Conservation (phyloP, 2,329 filamentous ascomycete species). For the Pseudogymnoascus sp. region DNA sequence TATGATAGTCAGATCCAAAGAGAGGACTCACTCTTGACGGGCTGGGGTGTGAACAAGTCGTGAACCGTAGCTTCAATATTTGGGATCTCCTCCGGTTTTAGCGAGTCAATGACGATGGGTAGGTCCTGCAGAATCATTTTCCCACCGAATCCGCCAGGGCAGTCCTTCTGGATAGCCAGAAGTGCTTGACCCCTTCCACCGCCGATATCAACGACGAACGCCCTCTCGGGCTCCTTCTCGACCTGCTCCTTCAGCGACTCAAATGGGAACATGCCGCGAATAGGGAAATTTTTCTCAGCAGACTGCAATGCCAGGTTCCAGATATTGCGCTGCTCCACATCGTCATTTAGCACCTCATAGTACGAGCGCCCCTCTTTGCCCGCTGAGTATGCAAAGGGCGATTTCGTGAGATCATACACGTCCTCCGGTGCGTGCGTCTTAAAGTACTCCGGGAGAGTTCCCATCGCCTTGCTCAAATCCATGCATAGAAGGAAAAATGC, state of each 20-base stretch:
- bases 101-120: conserved; percentile 21
- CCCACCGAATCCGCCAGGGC: conserved; percentile 14
- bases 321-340: conserved; percentile 14
- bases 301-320: conserved; percentile 20
- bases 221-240: conserved; percentile 3
- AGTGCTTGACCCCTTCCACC: conserved; percentile 18
- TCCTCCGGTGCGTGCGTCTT: conserved; percentile 18
- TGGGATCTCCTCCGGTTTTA: conserved; percentile 20
- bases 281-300: conserved; percentile 16
- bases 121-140: conserved; percentile 27
- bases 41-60: conserved; percentile 26
- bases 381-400: conserved; percentile 17
- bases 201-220: conserved; percentile 20
- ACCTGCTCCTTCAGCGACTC: conserved; percentile 15
- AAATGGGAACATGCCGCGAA: conserved; percentile 21
- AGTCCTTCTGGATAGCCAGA: conserved; percentile 15
- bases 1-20: background rate
- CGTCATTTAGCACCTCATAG: conserved; percentile 18
- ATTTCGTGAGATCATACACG: conserved; percentile 18
- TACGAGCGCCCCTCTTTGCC: conserved; percentile 20
- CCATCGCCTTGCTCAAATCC: conserved; percentile 14
- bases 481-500: conserved; percentile 28
- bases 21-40: conserved; percentile 21
- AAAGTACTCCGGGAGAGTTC: conserved; percentile 19
- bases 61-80: conserved; percentile 25